Evolutionary conservation across 2,329 filamentous ascomycete species (phyloP), one percentile per base, ranked within the genome.

Genomic region (Teratosphaeria viscida): DNA sequence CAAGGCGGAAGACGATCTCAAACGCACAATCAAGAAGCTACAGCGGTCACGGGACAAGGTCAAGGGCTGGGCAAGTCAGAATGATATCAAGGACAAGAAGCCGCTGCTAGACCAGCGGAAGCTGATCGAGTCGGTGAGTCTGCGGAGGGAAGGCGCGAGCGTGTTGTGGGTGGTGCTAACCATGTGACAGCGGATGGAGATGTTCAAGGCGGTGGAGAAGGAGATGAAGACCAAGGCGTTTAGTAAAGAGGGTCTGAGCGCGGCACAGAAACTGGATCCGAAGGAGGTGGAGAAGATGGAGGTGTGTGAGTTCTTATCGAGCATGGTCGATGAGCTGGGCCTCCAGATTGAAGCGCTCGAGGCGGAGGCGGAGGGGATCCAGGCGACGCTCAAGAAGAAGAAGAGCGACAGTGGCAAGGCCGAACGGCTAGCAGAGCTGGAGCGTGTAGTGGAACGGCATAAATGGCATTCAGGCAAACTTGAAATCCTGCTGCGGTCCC

Each of bases 211-310:
- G n/a, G 94, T 99, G 57, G 94, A 99, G 77, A 99, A 99, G 81
- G 94, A 96, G 71, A 97, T 99, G 94, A 99, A 99, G 81, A 99
- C 94, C 60, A 99, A 99, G 76, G 94, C 94, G 62, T 99, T 96
- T 77, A 97, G 94, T 63, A 97, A 99, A 80, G 94, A 97, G 77
- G 94, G 94, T 53, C 79, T 99, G 65, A 94, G 90, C 64, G 89
- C 92, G 57, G 90, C 91, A 29, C 87, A 90, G 56, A 95, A 95
- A 76, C 82, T 97, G 64, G 94, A 99, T 77, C 94, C 94, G n/a
- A 95, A 92, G 73, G 94, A 97, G 75, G 90, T 95, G 74, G 92
- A 95, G 73, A 95, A 96, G 77, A 81, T 89, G 63, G 92, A 97
- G 69, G 82, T 89, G 34, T 85, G 87, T 77, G 88, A 96, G 60